These are phyloP conservation scores for Talaromyces sp. DNA, from an alignment of 2,329 filamentous ascomycete species.

Conservation along the genomic window DNA sequence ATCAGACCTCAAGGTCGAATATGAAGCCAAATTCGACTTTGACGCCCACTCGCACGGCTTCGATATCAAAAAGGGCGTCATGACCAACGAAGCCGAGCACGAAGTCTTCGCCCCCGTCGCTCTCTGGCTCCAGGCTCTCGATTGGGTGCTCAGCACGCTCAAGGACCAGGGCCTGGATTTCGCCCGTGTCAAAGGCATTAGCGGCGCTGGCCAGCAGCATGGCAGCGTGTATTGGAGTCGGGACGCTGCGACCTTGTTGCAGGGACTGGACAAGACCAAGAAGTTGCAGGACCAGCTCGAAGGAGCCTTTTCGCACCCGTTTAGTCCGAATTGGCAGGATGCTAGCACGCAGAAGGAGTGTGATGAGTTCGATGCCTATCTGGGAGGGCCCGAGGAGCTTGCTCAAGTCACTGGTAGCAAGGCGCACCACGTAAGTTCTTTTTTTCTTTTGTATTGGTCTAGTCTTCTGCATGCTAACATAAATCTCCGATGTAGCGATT, in stretches of 20 bases:
- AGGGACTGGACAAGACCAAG: conserved; percentile 54
- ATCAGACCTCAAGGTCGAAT: conserved; percentile 71
- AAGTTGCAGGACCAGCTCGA: conserved; percentile 68
- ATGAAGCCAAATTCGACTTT: conserved; percentile 91
- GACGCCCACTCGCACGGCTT: conserved; percentile 77
- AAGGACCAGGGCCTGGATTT: conserved; percentile 67
- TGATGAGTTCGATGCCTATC: conserved; percentile 71
- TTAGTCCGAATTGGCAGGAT: conserved; percentile 97
- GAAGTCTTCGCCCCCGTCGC: conserved; percentile 91
- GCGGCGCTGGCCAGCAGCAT: conserved; percentile 93
- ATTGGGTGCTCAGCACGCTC: conserved; percentile 74
- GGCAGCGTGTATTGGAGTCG: conserved; percentile 91
- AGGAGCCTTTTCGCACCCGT: conserved; percentile 72
- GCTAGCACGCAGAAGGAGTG: conserved; percentile 90
- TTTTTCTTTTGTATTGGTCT: not conserved
- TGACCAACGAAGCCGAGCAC: conserved; percentile 72
- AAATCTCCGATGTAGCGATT: conserved; percentile 61
- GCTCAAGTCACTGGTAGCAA: conserved; percentile 82
- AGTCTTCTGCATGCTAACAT: not conserved
- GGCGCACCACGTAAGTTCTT: conserved; percentile 76
- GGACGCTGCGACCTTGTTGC: conserved; percentile 62
- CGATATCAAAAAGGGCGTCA: conserved; percentile 80
- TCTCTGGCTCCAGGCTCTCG: conserved; percentile 90
- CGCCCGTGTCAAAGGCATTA: conserved; percentile 70
- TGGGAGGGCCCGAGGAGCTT: conserved; percentile 63